These are phyloP conservation scores for Flaveria ramosissima DNA, from an alignment of 129 eudicot species.

Conservation along the genomic window DNA sequence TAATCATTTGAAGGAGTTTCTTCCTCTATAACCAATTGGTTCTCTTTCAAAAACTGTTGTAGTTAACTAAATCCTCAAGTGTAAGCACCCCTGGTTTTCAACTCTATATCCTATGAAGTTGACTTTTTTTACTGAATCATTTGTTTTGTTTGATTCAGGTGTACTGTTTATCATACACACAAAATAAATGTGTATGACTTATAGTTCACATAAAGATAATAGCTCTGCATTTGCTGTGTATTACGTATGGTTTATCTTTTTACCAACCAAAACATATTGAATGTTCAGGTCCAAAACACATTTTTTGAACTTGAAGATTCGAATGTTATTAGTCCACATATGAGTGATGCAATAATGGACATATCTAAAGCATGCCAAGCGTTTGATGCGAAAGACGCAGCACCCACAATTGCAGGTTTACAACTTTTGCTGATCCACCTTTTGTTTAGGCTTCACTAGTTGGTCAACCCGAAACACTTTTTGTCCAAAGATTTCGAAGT, in stretches of 20 bases:
- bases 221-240: background rate
- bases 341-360: conserved; percentile 80
- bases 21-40: background rate
- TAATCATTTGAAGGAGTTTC: background rate
- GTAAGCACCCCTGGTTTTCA: no score
- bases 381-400: conserved; percentile 85
- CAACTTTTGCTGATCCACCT: conserved; percentile 11
- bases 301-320: conserved; percentile 78
- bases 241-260: background rate
- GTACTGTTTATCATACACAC: background rate
- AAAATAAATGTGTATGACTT: background rate
- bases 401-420: conserved; percentile 70
- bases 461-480: background rate
- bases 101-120: no score
- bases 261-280: background rate
- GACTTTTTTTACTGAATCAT: no score
- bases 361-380: conserved; percentile 73
- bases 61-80: background rate
- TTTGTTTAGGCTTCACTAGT: background rate
- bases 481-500: background rate
- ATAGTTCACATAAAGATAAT: background rate
- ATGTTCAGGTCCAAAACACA: conserved; percentile 61
- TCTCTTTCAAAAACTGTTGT: background rate
- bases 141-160: no score
- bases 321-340: conserved; percentile 62